A percentile compares a stretch with the other conserved stretches of the same genome.
Conservation (phyloP, 2,329 filamentous ascomycete species). For the Hypoxylon sp. region DNA sequence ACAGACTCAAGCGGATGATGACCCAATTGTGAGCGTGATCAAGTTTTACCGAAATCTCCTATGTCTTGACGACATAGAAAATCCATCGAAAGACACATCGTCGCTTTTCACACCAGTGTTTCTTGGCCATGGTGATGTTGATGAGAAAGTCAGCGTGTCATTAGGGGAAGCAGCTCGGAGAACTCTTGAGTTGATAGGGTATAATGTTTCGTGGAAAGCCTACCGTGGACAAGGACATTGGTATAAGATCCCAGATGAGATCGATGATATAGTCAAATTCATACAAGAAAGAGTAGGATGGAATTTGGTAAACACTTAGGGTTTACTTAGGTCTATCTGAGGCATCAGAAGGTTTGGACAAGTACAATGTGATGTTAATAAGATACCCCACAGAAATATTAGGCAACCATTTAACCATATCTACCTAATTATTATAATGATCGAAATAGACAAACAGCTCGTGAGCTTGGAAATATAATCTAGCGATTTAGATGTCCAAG, state of each 20-base stretch:
- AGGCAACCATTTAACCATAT: neutral
- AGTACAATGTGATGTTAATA: neutral
- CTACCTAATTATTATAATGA: neutral
- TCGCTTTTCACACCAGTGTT: constrained; percentile 5
- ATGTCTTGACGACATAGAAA: neutral
- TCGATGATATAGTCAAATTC: neutral
- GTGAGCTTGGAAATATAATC: neutral
- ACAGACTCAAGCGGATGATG: neutral
- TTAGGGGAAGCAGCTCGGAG: neutral
- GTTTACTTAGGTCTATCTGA: neutral
- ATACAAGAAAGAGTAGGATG: neutral
- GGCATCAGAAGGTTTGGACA: no score
- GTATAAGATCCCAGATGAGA: neutral
- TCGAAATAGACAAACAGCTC: neutral
- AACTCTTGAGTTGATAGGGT: neutral
- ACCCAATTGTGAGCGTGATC: neutral
- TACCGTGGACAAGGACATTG: neutral
- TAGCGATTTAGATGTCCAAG: neutral
- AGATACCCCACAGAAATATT: neutral
- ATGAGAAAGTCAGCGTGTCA: neutral
- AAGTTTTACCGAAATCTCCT: neutral
- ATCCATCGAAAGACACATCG: neutral
- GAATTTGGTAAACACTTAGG: neutral
- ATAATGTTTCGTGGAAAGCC: neutral
- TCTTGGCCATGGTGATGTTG: constrained; percentile 1